phyloP scores from a whole-genome alignment of 2,329 filamentous ascomycete genomes.

The Stylonectria norvegica region DNA sequence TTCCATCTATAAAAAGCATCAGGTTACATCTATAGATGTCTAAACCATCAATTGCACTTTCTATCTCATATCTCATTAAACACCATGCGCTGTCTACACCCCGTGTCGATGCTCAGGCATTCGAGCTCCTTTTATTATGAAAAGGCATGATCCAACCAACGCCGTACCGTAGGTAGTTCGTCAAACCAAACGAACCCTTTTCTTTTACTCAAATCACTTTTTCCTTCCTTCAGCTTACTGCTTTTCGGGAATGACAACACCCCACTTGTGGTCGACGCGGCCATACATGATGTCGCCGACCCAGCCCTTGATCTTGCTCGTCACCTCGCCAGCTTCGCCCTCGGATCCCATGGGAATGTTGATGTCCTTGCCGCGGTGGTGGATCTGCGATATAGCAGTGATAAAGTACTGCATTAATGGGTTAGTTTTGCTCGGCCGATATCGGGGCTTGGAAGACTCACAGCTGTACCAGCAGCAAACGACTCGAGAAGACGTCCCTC shows the following conservation, averaged over 20 bases:
- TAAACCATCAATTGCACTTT: conserved; percentile 17
- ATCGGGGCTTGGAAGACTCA: conserved; percentile 43
- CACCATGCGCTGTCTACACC: conserved; percentile 5
- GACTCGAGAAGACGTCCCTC: conserved; percentile 80
- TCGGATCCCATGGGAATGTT: conserved; percentile 57
- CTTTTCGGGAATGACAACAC: conserved; percentile 63
- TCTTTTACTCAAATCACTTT: conserved; percentile 1
- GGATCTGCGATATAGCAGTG: conserved; percentile 63
- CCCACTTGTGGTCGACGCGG: conserved; percentile 65
- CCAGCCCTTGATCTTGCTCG: conserved; percentile 62
- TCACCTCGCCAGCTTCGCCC: conserved; percentile 50
- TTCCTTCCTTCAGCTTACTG: conserved; percentile 27
- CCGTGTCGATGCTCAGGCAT: conserved; percentile 4
- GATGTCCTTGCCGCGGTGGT: conserved; percentile 63
- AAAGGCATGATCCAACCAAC: conserved; percentile 20
- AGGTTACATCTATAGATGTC: no score
- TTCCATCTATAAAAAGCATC: no score
- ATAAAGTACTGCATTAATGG: conserved; percentile 59
- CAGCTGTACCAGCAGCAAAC: conserved; percentile 83
- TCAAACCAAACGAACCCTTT: conserved; percentile 1
- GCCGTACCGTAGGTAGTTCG: conserved; percentile 20
- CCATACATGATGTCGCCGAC: conserved; percentile 74
- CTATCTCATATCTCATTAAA: conserved; percentile 26
- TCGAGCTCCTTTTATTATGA: conserved; percentile 16
- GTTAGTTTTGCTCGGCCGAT: background rate